A percentile compares a stretch with the other conserved stretches of the same genome.
These are phyloP conservation scores for Anisogramma anomala DNA, from an alignment of 2,329 filamentous ascomycete species.

Conservation along the genomic window DNA sequence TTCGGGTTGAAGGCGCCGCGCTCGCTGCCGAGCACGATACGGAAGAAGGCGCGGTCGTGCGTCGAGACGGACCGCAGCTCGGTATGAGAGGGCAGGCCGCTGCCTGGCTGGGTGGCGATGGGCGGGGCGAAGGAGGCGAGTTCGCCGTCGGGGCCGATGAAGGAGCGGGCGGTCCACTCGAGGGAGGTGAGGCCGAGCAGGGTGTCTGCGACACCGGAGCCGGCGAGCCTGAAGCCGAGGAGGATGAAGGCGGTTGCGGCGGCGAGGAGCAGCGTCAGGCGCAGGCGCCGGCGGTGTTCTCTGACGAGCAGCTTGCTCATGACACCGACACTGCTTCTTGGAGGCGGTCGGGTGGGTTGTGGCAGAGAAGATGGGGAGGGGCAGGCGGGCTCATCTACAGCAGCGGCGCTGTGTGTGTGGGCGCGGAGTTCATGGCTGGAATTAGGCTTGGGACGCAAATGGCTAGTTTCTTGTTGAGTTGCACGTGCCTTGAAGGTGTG, in stretches of 20 bases:
- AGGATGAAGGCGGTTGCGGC: conserved; percentile 2
- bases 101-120: conserved; percentile 1
- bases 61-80: conserved; percentile 37
- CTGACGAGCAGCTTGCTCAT: not conserved
- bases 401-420: too few species aligned
- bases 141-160: conserved; percentile 4
- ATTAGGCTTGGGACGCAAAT: too few species aligned
- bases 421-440: too few species aligned
- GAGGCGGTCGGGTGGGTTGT: not conserved
- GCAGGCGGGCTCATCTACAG: too few species aligned
- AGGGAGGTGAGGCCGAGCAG: conserved; percentile 1
- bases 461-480: too few species aligned
- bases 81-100: conserved; percentile 19
- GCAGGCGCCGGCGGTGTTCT: not conserved
- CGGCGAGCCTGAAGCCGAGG: conserved; percentile 4
- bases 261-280: not conserved
- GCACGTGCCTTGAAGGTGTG: too few species aligned
- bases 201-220: conserved; percentile 1
- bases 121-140: conserved; percentile 4
- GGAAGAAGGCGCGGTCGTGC: conserved; percentile 34
- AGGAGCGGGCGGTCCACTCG: too few species aligned
- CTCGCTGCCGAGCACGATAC: conserved; percentile 33
- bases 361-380: not conserved
- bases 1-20: conserved; percentile 42
- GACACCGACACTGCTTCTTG: not conserved